These are phyloP conservation scores for Ascochyta clinopodiicola DNA, from an alignment of 2,329 filamentous ascomycete species.

Conservation along the genomic window DNA sequence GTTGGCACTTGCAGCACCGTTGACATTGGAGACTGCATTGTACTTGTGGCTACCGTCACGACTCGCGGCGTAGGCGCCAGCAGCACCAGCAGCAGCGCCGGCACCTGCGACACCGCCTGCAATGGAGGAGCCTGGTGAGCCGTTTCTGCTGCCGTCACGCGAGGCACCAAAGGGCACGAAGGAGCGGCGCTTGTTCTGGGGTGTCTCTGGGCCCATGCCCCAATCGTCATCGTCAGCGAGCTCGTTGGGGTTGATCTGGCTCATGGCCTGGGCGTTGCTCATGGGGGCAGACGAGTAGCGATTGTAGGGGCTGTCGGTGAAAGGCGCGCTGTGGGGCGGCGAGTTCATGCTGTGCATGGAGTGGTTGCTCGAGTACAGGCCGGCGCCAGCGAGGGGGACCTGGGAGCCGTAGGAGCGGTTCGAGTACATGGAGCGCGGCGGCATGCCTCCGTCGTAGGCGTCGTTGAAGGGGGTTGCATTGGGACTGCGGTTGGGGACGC, in stretches of 20 bases:
- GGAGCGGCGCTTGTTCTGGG: conserved; percentile 60
- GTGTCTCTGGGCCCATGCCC: conserved; percentile 65
- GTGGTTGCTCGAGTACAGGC: conserved; percentile 43
- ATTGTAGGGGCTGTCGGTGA: conserved; percentile 71
- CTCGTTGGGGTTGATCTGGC: conserved; percentile 73
- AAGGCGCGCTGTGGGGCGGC: conserved; percentile 48
- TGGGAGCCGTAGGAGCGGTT: conserved; percentile 29
- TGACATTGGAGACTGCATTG: conserved; percentile 57
- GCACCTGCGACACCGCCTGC: conserved; percentile 49
- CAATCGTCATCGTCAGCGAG: conserved; percentile 91
- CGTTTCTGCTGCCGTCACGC: conserved; percentile 49
- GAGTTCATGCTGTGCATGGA: conserved; percentile 60
- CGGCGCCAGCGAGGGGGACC: conserved; percentile 38
- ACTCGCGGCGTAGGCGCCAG: conserved; percentile 28
- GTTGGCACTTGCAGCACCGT: conserved; percentile 20
- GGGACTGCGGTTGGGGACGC: conserved; percentile 30
- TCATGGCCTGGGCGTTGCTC: conserved; percentile 46
- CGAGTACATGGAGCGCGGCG: conserved; percentile 32
- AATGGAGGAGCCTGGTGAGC: conserved; percentile 51
- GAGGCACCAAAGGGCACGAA: conserved; percentile 59
- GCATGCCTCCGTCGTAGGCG: conserved; percentile 12
- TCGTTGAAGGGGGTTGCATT: conserved; percentile 37
- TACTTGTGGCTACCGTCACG: conserved; percentile 59
- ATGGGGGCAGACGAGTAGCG: conserved; percentile 57
- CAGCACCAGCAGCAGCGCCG: conserved; percentile 49